Base-by-base conservation (phyloP, 139 green algal genomes). In the Chlorella sp. region DNA sequence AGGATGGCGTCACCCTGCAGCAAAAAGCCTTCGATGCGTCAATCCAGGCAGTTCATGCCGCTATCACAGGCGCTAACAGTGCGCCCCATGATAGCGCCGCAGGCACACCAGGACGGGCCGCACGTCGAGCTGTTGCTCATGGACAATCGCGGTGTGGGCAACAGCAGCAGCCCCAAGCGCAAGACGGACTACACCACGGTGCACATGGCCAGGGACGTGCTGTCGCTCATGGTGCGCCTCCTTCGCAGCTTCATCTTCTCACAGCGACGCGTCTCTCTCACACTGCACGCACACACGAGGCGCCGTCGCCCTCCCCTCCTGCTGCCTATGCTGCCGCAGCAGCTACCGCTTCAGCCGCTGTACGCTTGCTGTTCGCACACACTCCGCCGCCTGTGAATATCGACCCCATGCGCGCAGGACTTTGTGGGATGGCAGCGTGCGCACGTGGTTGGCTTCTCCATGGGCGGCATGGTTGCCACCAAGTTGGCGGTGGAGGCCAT, bases 111-210 rank as follows among this genome's bases (percentile, higher is more conserved):
- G 31, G 34, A 55, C 3, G n/a, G 33, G 50, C 35, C 32, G 50
- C n/a, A 49, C 70, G 68, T 85, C 51, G 33, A 80, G 10, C 70
- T 82, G 10, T 75, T 71, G 5, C 29, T 86, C 3, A 27, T 85
- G 34, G 87, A 91, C 73, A 91, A 91, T 69, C 73, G 87, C 2
- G 87, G 87, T 23, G 80, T 90, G 1, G 85, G 87, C 34, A 63
- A 64, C 34, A 89, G 82, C 69, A 76, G 69, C 74, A 75, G 34
- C 2, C 85, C 83, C 2, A 5, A 2, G 0, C 1, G 36, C 3
- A 64, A 27, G 0, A 6, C 30, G n/a, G 42, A 59, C 1, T 91
- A 91, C 78, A 73, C 51, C 30, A 91, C 87, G 2, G 32, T 32
- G 2, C 61, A 74, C 59, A 91, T 91, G 87, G 87, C 87, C 14